These are phyloP conservation scores for Cystofilobasidium ferigula DNA, from an alignment of 768 basidiomycete genomes.

Conservation along the genomic window DNA sequence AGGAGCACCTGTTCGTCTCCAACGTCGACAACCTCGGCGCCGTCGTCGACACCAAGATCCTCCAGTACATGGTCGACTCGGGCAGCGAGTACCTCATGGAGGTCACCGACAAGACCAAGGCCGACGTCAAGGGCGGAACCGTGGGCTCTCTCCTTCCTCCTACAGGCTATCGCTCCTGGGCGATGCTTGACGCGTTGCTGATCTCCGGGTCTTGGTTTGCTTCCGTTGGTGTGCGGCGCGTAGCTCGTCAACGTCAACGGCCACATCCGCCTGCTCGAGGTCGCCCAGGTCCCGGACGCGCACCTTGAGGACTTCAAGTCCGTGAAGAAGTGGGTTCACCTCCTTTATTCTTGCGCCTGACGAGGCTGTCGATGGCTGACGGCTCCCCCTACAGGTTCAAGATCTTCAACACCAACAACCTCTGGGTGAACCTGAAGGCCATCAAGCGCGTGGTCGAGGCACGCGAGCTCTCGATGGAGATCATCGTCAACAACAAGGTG, in stretches of 20 bases:
- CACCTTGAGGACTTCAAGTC: conserved; percentile 92
- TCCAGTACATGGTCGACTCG: conserved; percentile 63
- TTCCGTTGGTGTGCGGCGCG: not conserved
- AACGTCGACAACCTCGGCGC: conserved; percentile 53
- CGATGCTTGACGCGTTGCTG: no score
- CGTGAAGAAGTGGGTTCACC: conserved; percentile 28
- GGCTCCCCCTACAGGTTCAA: conserved; percentile 60
- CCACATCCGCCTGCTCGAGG: conserved; percentile 74
- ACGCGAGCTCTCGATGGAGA: conserved; percentile 78
- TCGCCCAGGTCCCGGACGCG: conserved; percentile 86
- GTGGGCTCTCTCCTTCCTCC: conserved; percentile 22
- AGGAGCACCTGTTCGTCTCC: conserved; percentile 94
- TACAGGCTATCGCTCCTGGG: no score
- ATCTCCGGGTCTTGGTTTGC: not conserved
- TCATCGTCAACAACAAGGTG: conserved; percentile 62
- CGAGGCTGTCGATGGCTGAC: not conserved
- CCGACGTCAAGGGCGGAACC: conserved; percentile 55
- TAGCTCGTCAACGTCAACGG: conserved; percentile 81
- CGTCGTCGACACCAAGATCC: conserved; percentile 26
- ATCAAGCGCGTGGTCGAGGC: conserved; percentile 81
- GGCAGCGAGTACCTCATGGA: conserved; percentile 85
- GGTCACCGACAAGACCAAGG: conserved; percentile 94
- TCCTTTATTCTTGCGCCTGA: not conserved
- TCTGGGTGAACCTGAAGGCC: conserved; percentile 47
- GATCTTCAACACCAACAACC: conserved; percentile 57